Base-by-base conservation (phyloP, 768 basidiomycete genomes). In the Termitomyces sp. region DNA sequence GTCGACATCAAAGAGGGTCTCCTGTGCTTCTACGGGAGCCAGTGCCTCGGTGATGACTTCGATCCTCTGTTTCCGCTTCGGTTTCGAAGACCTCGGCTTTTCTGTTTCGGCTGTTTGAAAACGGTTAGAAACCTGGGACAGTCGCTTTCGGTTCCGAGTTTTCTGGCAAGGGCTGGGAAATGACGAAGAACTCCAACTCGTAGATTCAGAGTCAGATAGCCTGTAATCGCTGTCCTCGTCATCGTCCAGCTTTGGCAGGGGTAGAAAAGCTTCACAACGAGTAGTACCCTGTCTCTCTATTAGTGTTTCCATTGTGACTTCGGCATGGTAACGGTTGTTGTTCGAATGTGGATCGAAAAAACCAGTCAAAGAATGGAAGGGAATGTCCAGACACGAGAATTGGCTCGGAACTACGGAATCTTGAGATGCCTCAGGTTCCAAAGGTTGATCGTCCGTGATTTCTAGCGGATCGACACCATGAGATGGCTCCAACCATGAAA, bases 381-480 rank as follows among this genome's bases (percentile, higher is more conserved):
- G 54, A 32, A 28, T 55, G 39, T 55, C 40, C 28, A 33, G 18
- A 15, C 55, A 55, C 13, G 59, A 42, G 62, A 56, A 52, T 44
- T 32, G 46, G 49, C 46, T 36, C 6, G 50, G 22, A 53, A 64
- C 42, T 50, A 45, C 45, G 7, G 44, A 44, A 59, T 40, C 32
- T 45, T 44, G 45, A 51, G 35, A 33, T 16, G 13, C 16, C 15
- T 49, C 59, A 56, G 8, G 32, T 55, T 63, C 50, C 39, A 40
- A 32, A 35, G 58, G 50, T 20, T 54, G 28, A 22, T 39, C 55
- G 38, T 60, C 66, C 60, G 77, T 69, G 33, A 78, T 74, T 36
- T 79, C 75, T 36, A 74, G 62, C 22, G 81, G 81, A 65, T 82
- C 74, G 53, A 83, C 70, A 33, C 76, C 71, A 11, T 57, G 49